Base-by-base conservation (phyloP, 2,329 filamentous ascomycete genomes). In the Xylariaceae sp. region DNA sequence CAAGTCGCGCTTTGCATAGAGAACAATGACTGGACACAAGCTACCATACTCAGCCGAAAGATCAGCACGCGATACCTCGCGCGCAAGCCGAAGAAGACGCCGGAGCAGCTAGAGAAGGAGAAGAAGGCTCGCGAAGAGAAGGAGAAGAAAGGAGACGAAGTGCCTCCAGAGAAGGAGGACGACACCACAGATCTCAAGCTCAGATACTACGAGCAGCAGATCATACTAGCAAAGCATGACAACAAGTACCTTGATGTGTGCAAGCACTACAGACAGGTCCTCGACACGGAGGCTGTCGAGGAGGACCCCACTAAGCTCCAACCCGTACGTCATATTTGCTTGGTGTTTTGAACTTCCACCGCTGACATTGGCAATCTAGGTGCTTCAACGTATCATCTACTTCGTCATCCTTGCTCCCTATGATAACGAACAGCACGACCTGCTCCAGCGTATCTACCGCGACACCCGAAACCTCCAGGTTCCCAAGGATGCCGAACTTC, bases 341-440 rank as follows among this genome's bases (percentile, higher is more conserved):
- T 39, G 39, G 44, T 11, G 3, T 2, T n/a, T 6, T 23, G 5
- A 37, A 35, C 30, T 30, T 13, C 10, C 10, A 51, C 58, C 48
- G 52, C 66, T 69, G 61, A 70, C 53, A 42, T 42, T 5, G 37
- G 47, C 13, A 44, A 53, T 49, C 1, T 55, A 95, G 91, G 86
- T 92, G 15, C 84, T 99, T 49, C 92, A 96, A 78, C 87, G 94
- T 71, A 92, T 97, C 73, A 92, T 97, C 76, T 97, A 96, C 82
- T 99, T 96, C 76, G 87, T 96, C 74, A 94, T 97, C 66, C 88
- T 99, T 55, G 90, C 94, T 6, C 92, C 94, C 6, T 92, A 97
- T 76, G 93, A 99, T 79, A 99, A 99, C 76, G 94, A 99, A 75
- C 94, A 99, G 75, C 94, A 93, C 68, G 94, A 99, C 69, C 88